These are phyloP conservation scores for Pseudogymnoascus sp. DNA, from an alignment of 2,329 filamentous ascomycete species.

Conservation along the genomic window DNA sequence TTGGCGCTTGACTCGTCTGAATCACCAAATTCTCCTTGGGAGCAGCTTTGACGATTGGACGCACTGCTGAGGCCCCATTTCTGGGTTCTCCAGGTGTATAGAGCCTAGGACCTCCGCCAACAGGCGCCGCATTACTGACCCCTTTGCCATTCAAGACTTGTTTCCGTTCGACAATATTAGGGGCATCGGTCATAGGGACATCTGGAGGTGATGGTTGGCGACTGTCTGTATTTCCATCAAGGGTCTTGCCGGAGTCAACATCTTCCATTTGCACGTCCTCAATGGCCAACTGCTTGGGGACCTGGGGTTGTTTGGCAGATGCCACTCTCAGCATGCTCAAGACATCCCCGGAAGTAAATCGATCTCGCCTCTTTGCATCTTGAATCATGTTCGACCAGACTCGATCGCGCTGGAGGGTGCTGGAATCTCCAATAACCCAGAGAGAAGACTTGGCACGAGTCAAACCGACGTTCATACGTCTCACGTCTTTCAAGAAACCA, in stretches of 20 bases:
- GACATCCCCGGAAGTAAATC: slow-evolving; percentile 68
- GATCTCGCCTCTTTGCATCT: slow-evolving; percentile 67
- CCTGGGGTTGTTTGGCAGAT: not conserved
- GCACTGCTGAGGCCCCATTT: not conserved
- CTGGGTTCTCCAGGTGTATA: not conserved
- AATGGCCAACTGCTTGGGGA: not conserved
- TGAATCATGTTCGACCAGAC: slow-evolving; percentile 86
- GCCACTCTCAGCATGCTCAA: slow-evolving; percentile 47
- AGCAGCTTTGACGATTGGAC: not conserved
- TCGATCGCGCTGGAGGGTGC: slow-evolving; percentile 76
- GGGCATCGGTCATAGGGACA: slow-evolving; percentile 1
- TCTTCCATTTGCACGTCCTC: slow-evolving; percentile 9
- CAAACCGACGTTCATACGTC: slow-evolving; percentile 98
- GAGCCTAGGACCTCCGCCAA: not conserved
- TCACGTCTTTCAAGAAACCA: slow-evolving; percentile 95
- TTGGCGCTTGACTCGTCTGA: not conserved
- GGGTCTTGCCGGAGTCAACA: not conserved
- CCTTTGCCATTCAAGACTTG: not conserved
- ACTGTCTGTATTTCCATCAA: not conserved
- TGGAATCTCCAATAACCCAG: slow-evolving; percentile 92
- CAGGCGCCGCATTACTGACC: not conserved
- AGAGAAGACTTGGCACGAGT: slow-evolving; percentile 94
- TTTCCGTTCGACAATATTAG: slow-evolving; percentile 3
- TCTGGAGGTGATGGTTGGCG: not conserved
- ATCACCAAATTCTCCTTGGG: not conserved